phyloP scores from a whole-genome alignment of 2,329 filamentous ascomycete species.

The Cercospora brassicicola region DNA sequence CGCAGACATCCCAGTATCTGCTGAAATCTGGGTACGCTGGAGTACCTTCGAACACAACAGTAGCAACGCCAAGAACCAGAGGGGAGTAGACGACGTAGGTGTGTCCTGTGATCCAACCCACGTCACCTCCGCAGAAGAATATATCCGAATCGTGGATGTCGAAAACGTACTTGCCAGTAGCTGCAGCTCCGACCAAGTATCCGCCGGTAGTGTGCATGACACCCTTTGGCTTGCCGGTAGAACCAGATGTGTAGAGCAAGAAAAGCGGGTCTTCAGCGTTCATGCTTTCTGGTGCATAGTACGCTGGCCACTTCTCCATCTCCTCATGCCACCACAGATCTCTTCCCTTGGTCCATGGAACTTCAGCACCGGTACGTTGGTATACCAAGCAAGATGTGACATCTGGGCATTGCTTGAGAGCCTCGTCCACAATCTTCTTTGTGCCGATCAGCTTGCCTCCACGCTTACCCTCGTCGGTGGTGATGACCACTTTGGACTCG shows the following conservation, averaged over 20 bases:
- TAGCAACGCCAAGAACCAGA: conserved; percentile 85
- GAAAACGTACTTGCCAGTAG: conserved; percentile 97
- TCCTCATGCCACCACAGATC: conserved; percentile 99
- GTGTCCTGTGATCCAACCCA: conserved; percentile 98
- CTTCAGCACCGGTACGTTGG: conserved; percentile 90
- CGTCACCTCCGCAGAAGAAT: conserved; percentile 97
- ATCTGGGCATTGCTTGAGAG: conserved; percentile 90
- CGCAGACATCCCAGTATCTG: conserved; percentile 97
- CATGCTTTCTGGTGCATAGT: conserved; percentile 85
- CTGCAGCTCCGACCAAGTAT: conserved; percentile 88
- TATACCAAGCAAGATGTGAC: conserved; percentile 84
- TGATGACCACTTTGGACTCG: conserved; percentile 89
- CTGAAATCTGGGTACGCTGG: conserved; percentile 97
- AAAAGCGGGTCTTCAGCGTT: conserved; percentile 95
- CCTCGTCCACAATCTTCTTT: conserved; percentile 99
- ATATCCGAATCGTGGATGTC: conserved; percentile 92
- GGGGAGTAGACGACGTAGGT: conserved; percentile 98
- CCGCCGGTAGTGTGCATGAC: conserved; percentile 96
- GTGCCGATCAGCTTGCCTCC: conserved; percentile 96
- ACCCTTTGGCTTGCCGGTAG: conserved; percentile 97
- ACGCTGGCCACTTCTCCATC: conserved; percentile 91
- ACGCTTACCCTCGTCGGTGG: conserved; percentile 94
- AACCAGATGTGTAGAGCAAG: conserved; percentile 95
- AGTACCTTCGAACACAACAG: conserved; percentile 96
- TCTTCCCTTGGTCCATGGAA: conserved; percentile 84